phyloP scores from a whole-genome alignment of 108 stramenopile species.

The Cyclotella cryptica region DNA sequence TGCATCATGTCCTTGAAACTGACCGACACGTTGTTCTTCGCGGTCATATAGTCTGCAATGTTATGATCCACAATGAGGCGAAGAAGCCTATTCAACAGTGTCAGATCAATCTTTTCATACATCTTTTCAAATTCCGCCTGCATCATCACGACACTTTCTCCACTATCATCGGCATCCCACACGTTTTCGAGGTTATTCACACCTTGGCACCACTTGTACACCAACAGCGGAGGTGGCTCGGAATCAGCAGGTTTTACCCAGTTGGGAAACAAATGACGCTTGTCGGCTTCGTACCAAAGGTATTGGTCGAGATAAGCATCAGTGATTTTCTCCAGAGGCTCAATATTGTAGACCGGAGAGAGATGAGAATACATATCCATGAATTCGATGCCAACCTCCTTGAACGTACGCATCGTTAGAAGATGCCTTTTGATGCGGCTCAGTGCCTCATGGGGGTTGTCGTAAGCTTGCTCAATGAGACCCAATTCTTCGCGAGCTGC shows the following conservation, averaged over 20 bases:
- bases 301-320: conserved; percentile 99
- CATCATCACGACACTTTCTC: conserved; percentile 97
- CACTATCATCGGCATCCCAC: conserved; percentile 94
- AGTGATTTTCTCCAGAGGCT: conserved; percentile 99
- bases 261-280: conserved; percentile 95
- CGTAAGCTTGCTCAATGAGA: conserved; percentile 98
- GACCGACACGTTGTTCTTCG: conserved; percentile 98
- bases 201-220: conserved; percentile 99
- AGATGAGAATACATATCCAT: conserved; percentile 99
- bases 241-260: conserved; percentile 99
- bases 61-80: conserved; percentile 99
- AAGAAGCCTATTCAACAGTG: conserved; percentile 95
- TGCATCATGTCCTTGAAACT: conserved; percentile 99
- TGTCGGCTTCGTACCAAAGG: conserved; percentile 99
- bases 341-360: conserved; percentile 97
- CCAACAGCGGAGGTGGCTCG: conserved; percentile 98
- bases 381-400: conserved; percentile 99
- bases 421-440: conserved; percentile 98
- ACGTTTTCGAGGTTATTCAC: conserved; percentile 97
- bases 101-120: conserved; percentile 98
- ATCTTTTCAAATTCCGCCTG: conserved; percentile 98
- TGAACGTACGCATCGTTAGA: conserved; percentile 98
- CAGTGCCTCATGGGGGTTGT: conserved; percentile 99
- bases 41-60: conserved; percentile 99
- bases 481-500: conserved; percentile 97